Evolutionary conservation across 768 basidiomycete species (phyloP), one percentile per base, ranked within the genome.

Genomic region (Hericium coralloides): DNA sequence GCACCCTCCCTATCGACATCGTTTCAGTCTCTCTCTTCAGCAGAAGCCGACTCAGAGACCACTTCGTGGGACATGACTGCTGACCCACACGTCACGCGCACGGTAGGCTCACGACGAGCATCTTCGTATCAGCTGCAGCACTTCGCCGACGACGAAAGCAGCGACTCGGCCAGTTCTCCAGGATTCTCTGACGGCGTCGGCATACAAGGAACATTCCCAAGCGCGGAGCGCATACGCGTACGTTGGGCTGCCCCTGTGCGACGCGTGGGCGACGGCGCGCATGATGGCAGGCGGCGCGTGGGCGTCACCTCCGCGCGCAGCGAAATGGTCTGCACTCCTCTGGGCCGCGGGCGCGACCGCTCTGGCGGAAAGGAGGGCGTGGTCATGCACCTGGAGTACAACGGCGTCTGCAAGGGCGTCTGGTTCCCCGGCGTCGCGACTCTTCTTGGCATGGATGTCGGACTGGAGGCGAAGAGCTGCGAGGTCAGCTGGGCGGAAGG

Each of bases 371-470:
- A 62, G 3, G 63, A 68, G 15, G 87, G 87, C 17, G 68, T 86
- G 17, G 61, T 85, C 37, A 78, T 90, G 76, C 74, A 78, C 43
- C 69, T 91, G 15, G 81, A 85, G 56, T 90, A 89, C 66, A 84
- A 82, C 59, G 88, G 79, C 39, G 78, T 80, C 2, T 91, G 88
- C 69, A 83, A 80, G 59, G 86, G 86, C 12, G 72, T 92, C 47
- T 92, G 87, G 86, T 90, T 83, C 64, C 84, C 88, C 41, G 90
- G 89, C 2, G 89, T 90, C 4, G 90, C 90, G 3, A 91, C 87
- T 3, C 73, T 89, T 63, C 74, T 92, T 18, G 90, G 88, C 10
- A 72, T 92, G 76, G 89, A 92, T 63, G 77, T 89, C 36, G 78
- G 79, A 12, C 74, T 92, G 12, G 82, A 85, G 59, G 77, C 80